phyloP scores from a whole-genome alignment of 148 eudicot genomes.

The Gaultheria prostrata region DNA sequence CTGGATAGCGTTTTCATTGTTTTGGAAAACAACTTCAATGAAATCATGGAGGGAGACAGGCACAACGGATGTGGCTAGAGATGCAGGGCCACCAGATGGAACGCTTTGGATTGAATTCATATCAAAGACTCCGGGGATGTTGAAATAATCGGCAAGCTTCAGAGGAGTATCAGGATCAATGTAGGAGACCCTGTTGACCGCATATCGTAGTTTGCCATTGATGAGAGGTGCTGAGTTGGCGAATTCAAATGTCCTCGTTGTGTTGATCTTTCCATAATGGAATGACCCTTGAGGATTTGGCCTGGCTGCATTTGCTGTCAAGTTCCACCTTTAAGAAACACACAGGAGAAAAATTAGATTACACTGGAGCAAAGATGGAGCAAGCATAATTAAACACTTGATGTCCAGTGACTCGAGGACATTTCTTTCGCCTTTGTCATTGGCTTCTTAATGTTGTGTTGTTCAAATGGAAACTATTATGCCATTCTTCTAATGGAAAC shows the following conservation, averaged over 20 bases:
- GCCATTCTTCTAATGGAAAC: neutral
- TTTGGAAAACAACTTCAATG: conserved; percentile 80
- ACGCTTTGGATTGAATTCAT: conserved; percentile 50
- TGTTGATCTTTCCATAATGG: conserved; percentile 69
- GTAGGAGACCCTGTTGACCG: conserved; percentile 70
- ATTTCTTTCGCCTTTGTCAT: neutral
- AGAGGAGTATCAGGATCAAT: conserved; percentile 70
- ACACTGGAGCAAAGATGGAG: neutral
- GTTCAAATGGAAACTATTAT: neutral
- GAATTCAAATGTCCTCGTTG: conserved; percentile 52
- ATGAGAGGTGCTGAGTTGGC: conserved; percentile 69
- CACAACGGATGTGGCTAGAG: conserved; percentile 56
- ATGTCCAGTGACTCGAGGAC: neutral
- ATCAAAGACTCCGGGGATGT: conserved; percentile 69
- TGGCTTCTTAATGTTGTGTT: neutral
- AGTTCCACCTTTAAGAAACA: conserved; percentile 62
- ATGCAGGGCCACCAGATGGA: conserved; percentile 52
- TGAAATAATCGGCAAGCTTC: conserved; percentile 88
- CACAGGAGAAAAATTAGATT: neutral
- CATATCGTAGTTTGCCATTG: conserved; percentile 69
- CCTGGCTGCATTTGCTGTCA: conserved; percentile 92
- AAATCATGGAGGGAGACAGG: conserved; percentile 60
- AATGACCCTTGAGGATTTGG: conserved; percentile 94
- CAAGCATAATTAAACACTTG: no score
- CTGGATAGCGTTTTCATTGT: conserved; percentile 57